These are phyloP conservation scores for Lasiodiplodia citricola DNA, from an alignment of 2,329 filamentous ascomycete species.

Conservation along the genomic window DNA sequence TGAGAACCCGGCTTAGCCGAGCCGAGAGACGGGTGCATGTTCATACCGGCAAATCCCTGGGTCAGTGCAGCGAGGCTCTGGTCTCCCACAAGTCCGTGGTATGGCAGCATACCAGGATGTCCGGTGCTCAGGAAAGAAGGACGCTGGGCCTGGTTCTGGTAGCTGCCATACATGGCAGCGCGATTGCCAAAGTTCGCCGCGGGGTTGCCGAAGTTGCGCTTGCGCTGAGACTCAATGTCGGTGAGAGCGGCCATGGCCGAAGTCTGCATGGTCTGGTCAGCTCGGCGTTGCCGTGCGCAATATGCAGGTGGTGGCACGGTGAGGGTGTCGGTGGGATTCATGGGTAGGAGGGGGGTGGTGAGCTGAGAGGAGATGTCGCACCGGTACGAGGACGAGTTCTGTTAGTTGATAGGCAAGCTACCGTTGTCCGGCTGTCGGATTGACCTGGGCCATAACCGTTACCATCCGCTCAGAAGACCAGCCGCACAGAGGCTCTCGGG, in stretches of 20 bases:
- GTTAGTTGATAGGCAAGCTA: constrained; percentile 28
- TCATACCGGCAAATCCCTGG: constrained; percentile 27
- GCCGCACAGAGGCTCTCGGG: too few relatives aligned
- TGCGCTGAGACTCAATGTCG: constrained; percentile 27
- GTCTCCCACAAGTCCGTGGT: constrained; percentile 25
- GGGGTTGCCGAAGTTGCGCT: constrained; percentile 26
- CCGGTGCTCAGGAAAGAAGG: constrained; percentile 19
- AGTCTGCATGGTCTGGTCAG: constrained; percentile 9
- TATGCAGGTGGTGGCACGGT: neutral
- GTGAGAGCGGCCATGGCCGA: constrained; percentile 21
- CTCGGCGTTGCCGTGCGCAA: neutral
- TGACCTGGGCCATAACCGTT: constrained; percentile 20
- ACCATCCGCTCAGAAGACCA: neutral
- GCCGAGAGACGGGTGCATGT: constrained; percentile 31
- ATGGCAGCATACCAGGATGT: constrained; percentile 26
- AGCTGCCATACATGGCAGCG: constrained; percentile 20
- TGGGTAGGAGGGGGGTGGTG: neutral
- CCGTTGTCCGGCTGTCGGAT: constrained; percentile 25
- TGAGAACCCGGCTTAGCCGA: constrained; percentile 41
- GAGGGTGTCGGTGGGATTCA: neutral
- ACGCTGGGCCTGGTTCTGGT: constrained; percentile 24
- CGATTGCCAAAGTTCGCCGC: constrained; percentile 22
- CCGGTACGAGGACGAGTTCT: constrained; percentile 24
- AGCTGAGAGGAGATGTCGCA: constrained; percentile 17
- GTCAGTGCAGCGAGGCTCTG: constrained; percentile 26